Conservation (phyloP, 495 filamentous ascomycete species). For the Penicillium steckii region DNA sequence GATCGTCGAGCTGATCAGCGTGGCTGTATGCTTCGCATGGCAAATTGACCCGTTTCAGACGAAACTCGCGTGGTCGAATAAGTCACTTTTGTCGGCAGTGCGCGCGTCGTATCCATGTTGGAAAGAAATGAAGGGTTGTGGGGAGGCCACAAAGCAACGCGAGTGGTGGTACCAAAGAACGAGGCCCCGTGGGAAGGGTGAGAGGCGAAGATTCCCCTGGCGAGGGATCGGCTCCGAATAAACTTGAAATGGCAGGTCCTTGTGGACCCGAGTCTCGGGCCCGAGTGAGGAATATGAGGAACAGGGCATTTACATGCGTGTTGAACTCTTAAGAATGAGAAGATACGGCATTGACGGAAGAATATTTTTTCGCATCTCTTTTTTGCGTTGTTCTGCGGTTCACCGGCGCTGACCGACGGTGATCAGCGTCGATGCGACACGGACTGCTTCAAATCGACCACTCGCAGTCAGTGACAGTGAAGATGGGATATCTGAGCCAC, state of each 20-base stretch:
- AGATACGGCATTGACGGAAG: neutral
- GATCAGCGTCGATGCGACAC: neutral
- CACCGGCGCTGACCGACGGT: neutral
- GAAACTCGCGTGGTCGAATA: neutral
- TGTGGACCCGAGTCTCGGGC: neutral
- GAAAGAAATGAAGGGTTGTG: neutral
- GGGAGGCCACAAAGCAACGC: neutral
- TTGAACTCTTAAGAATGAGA: neutral
- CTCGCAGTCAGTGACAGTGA: too few species aligned
- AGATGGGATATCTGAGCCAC: too few species aligned
- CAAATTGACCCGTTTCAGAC: neutral
- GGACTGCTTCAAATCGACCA: too few species aligned
- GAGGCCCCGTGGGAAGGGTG: neutral
- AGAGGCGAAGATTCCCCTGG: conserved; percentile 4
- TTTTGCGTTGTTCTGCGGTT: too few species aligned
- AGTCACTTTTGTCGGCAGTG: neutral
- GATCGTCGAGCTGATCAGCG: conserved; percentile 8
- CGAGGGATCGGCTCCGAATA: conserved; percentile 1
- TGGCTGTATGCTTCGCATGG: neutral
- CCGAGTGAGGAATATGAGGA: neutral
- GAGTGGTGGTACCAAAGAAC: neutral
- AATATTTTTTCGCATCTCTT: neutral
- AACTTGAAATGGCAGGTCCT: neutral
- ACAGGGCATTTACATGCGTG: neutral
- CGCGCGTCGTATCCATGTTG: neutral